These are phyloP conservation scores for Cladosporium cucumerinum DNA, from an alignment of 2,329 filamentous ascomycete species.

Conservation along the genomic window DNA sequence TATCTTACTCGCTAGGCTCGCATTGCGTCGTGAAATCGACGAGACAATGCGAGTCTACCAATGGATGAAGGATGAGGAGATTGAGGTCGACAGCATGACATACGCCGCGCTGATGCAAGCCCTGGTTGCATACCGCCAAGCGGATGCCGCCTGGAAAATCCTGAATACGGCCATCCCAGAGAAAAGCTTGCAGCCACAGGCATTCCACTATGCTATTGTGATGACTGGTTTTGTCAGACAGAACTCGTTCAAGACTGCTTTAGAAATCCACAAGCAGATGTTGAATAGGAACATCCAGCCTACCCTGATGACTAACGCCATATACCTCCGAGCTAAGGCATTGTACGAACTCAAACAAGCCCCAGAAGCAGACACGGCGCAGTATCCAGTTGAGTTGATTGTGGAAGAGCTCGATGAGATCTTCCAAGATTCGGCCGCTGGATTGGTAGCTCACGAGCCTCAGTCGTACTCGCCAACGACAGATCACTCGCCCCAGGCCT, in stretches of 20 bases:
- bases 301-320: conserved; percentile 43
- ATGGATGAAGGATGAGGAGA: conserved; percentile 51
- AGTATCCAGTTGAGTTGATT: conserved; percentile 32
- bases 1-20: conserved; percentile 66
- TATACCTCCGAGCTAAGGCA: conserved; percentile 38
- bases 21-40: conserved; percentile 57
- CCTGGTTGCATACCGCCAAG: conserved; percentile 51
- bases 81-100: conserved; percentile 55
- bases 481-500: conserved; percentile 26
- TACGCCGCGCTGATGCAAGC: conserved; percentile 61
- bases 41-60: conserved; percentile 53
- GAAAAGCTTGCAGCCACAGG: conserved; percentile 43
- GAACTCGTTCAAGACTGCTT: conserved; percentile 45
- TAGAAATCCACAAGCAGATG: conserved; percentile 50
- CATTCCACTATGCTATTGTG: conserved; percentile 53
- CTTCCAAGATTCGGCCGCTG: conserved; percentile 31
- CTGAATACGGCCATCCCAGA: conserved; percentile 49
- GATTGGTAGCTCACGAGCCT: conserved; percentile 45
- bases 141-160: conserved; percentile 55
- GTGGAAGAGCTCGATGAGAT: conserved; percentile 33
- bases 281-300: conserved; percentile 35
- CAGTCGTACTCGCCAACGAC: conserved; percentile 21
- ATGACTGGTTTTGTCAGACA: conserved; percentile 50
- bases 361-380: not conserved
- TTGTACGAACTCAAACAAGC: conserved; percentile 41